Evolutionary conservation across 1,284 basidiomycete genomes (phyloP).

Genomic region (Limonomyces culmigenus): DNA sequence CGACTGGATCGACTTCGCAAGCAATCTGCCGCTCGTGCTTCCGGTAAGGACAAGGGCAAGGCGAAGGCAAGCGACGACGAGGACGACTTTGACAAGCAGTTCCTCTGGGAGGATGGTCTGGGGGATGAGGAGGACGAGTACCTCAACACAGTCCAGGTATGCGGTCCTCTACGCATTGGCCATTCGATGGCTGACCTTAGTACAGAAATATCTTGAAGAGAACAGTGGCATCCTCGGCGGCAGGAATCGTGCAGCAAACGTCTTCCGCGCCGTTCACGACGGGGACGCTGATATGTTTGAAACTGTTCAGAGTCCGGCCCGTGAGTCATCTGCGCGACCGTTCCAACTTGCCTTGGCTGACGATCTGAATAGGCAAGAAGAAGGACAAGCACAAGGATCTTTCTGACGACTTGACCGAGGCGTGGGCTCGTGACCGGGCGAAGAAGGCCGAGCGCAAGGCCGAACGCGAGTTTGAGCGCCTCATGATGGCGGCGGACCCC

Average conservation of each 20-base stretch:
- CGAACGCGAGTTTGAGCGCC: slow-evolving; percentile 37
- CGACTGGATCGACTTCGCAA: slow-evolving; percentile 27
- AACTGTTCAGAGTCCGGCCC: slow-evolving; percentile 15
- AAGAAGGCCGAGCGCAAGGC: slow-evolving; percentile 71
- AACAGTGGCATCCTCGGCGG: slow-evolving; percentile 19
- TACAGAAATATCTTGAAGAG: slow-evolving; percentile 27
- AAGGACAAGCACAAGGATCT: slow-evolving; percentile 41
- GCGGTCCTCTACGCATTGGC: too few species aligned
- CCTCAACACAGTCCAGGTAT: slow-evolving; percentile 47
- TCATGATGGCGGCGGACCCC: slow-evolving; percentile 38
- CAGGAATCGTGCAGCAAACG: slow-evolving; percentile 28
- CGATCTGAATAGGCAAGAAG: slow-evolving; percentile 30
- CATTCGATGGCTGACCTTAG: not conserved
- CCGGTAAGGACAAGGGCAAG: slow-evolving; percentile 15
- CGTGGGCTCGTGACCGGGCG: slow-evolving; percentile 68
- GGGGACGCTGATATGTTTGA: slow-evolving; percentile 35
- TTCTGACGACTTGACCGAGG: slow-evolving; percentile 44
- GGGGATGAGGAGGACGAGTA: slow-evolving; percentile 53
- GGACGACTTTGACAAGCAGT: slow-evolving; percentile 11
- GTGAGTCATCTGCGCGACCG: slow-evolving; percentile 13
- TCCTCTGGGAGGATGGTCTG: slow-evolving; percentile 40
- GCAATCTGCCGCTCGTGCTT: slow-evolving; percentile 9
- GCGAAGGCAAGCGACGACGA: not conserved
- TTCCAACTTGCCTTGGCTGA: slow-evolving; percentile 1
- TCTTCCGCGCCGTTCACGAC: slow-evolving; percentile 48